Conservation (phyloP, 345 rosid species). For the Laguncularia racemosa region DNA sequence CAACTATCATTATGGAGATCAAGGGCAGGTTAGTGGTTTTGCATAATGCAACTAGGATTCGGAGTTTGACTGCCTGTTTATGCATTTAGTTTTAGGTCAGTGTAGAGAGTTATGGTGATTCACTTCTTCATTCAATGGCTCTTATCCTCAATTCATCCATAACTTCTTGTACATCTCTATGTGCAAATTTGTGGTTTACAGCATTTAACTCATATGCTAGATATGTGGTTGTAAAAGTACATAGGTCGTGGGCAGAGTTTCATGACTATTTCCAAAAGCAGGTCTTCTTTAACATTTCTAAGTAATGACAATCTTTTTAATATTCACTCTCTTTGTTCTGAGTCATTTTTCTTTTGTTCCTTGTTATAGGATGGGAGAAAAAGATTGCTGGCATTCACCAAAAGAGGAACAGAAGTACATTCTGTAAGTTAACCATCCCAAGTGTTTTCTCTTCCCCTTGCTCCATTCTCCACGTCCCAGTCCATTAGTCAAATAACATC, state of each 20-base stretch:
- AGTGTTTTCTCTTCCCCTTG: constrained; percentile 4
- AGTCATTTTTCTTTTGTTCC: constrained; percentile 8
- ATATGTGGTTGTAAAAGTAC: constrained; percentile 77
- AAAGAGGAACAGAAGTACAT: constrained; percentile 68
- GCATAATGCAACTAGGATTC: too few species aligned
- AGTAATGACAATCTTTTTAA: background rate
- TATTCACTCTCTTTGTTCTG: background rate
- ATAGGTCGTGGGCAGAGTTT: constrained; percentile 73
- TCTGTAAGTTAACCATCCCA: constrained; percentile 47
- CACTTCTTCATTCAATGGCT: too few species aligned
- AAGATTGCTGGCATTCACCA: constrained; percentile 83
- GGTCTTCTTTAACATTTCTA: constrained; percentile 31
- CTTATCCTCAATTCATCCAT: too few species aligned
- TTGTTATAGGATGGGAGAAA: constrained; percentile 67
- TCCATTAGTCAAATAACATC: background rate
- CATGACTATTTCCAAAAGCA: constrained; percentile 65
- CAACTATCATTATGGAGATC: too few species aligned
- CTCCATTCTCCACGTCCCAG: background rate
- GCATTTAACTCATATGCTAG: constrained; percentile 31
- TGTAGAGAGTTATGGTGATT: too few species aligned
- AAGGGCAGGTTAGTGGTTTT: too few species aligned
- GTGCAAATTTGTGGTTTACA: constrained; percentile 17
- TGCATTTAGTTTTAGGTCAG: too few species aligned
- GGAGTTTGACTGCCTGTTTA: too few species aligned
- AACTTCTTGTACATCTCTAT: background rate